phyloP scores from a whole-genome alignment of 2,329 filamentous ascomycete genomes.

The Celoporthe dispersa region DNA sequence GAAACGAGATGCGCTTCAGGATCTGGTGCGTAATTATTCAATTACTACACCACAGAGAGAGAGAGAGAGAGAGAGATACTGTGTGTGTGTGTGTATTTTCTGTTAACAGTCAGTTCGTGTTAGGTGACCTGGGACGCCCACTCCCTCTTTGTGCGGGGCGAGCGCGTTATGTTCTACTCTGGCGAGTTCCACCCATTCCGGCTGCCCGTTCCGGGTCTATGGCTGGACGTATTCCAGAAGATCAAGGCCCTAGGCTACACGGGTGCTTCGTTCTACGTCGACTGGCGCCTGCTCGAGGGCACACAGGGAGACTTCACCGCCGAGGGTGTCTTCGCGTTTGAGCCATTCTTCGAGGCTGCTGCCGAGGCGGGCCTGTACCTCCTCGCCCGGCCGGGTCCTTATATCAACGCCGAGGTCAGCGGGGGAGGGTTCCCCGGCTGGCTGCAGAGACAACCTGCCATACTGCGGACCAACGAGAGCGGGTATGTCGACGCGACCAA shows the following conservation, averaged over 20 bases:
- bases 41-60: neutral
- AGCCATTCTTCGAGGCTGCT: conserved; percentile 79
- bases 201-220: conserved; percentile 44
- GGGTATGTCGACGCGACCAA: conserved; percentile 70
- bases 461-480: conserved; percentile 64
- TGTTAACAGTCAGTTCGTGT: neutral
- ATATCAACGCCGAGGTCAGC: conserved; percentile 78
- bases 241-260: conserved; percentile 82
- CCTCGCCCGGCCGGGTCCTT: conserved; percentile 72
- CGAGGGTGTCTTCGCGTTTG: conserved; percentile 72
- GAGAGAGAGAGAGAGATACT: neutral
- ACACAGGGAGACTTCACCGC: conserved; percentile 71
- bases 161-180: conserved; percentile 72
- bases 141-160: conserved; percentile 70
- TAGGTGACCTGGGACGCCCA: conserved; percentile 72
- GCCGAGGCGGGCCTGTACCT: conserved; percentile 75
- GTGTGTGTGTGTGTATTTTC: no score
- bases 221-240: conserved; percentile 80
- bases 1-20: conserved; percentile 21
- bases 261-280: conserved; percentile 76
- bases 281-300: conserved; percentile 80
- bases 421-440: conserved; percentile 84
- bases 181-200: conserved; percentile 75
- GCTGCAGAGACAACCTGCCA: conserved; percentile 70
- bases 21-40: conserved; percentile 16